Evolutionary conservation across 2,329 filamentous ascomycete genomes (phyloP), one percentile per base, ranked within the genome.

Genomic region (Alternaria viburni): DNA sequence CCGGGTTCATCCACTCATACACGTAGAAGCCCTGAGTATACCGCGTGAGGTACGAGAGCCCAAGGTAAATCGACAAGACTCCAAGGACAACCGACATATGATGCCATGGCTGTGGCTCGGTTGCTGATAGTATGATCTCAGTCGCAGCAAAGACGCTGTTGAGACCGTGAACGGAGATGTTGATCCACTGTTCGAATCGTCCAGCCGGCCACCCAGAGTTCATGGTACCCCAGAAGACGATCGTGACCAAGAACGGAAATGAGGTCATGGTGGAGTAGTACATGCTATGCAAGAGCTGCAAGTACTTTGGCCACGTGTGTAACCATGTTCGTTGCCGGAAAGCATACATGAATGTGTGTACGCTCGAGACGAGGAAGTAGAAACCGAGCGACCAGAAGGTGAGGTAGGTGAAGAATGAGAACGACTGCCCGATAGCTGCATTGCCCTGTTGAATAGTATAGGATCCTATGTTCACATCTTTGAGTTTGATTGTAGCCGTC

Each of bases 341-440:
- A 43, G 69, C 70, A 80, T 93, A 94, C 43, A 84, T 84, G 64
- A 88, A 81, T 12, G 91, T 93, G 82, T 96, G 92, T 13, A 88
- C 66, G 23, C 89, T 83, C 0, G 90, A 84, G 69, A 89, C 79
- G 62, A 89, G 82, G 74, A 91, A 90, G 84, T 96, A 96, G 81
- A 93, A 93, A 41, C 86, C 88, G 17, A 94, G 80, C 2, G 91
- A 91, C 91, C 91, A 95, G 85, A 89, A 95, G 13, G 90, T 91
- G 52, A 95, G 83, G 74, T 89, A 85, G 32, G 92, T 96, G 83
- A 96, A 96, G 84, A 88, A 96, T 74, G 88, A 91, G 82, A 95
- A 95, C 45, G 85, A 85, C 56, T 84, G 79, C 51, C 83, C 82
- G 15, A 84, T 81, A 74, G 88, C 88, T 58, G 85, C 80, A 83